Conservation (phyloP, 257 asterid genomes). For the Nemophila menziesii region DNA sequence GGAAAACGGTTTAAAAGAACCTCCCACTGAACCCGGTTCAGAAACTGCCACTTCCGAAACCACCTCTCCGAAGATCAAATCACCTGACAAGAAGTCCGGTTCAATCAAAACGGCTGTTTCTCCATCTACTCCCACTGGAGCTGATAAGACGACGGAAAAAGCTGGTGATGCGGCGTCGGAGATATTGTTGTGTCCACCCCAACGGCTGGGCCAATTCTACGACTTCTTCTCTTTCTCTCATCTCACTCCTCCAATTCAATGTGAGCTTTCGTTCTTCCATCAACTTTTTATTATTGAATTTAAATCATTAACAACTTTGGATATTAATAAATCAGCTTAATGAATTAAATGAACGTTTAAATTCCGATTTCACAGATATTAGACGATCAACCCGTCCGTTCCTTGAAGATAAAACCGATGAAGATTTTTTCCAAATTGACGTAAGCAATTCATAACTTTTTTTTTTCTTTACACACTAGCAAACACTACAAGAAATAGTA, state of each 20-base stretch:
- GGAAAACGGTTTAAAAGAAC: conserved; percentile 20
- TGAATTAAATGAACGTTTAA: neutral
- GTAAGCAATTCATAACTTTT: conserved; percentile 27
- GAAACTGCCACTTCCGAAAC: conserved; percentile 21
- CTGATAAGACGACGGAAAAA: conserved; percentile 29
- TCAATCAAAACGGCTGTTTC: neutral
- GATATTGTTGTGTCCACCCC: conserved; percentile 68
- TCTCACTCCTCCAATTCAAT: conserved; percentile 76
- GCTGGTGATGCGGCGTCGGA: conserved; percentile 29
- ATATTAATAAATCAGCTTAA: no score
- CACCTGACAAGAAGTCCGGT: neutral
- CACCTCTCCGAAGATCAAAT: conserved; percentile 9
- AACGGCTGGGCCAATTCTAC: conserved; percentile 66
- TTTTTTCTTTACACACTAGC: no score
- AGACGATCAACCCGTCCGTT: conserved; percentile 70
- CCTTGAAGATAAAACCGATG: conserved; percentile 66
- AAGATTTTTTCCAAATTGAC: conserved; percentile 78
- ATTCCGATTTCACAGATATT: conserved; percentile 42
- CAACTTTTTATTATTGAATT: neutral
- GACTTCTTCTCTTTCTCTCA: conserved; percentile 77
- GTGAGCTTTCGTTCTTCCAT: conserved; percentile 25
- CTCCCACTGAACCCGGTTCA: conserved; percentile 20
- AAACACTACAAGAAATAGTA: no score
- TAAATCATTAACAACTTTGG: neutral
- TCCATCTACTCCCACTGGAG: neutral